Evolutionary conservation across 2,329 filamentous ascomycete genomes (phyloP).

Genomic region (Sporothrix curviconia): DNA sequence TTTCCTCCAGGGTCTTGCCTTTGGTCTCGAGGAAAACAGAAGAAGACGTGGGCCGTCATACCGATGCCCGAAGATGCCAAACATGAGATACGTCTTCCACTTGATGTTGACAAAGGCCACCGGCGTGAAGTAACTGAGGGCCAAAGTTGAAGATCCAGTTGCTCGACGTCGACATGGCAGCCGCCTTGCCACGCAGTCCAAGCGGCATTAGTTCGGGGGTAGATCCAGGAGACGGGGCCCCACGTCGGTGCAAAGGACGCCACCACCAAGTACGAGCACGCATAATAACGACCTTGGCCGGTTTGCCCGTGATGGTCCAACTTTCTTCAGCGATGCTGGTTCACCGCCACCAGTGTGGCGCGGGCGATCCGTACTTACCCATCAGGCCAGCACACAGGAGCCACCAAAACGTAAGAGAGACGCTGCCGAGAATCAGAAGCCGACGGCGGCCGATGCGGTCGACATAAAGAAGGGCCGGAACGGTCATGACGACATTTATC

Average conservation of each 20-base stretch:
- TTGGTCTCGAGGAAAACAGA: conserved; percentile 35
- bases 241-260: not conserved
- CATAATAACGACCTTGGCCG: conserved; percentile 1
- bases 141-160: conserved; percentile 41
- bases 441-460: conserved; percentile 5
- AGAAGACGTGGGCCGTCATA: conserved; percentile 29
- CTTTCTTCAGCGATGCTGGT: not conserved
- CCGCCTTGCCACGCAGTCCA: conserved; percentile 7
- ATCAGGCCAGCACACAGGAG: not conserved
- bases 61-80: conserved; percentile 32
- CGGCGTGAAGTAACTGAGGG: conserved; percentile 33
- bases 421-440: not conserved
- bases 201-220: conserved; percentile 15
- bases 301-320: not conserved
- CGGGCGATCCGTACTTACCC: not conserved
- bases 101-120: conserved; percentile 32
- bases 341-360: conserved; percentile 1
- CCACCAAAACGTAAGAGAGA: not conserved
- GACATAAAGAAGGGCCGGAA: conserved; percentile 1
- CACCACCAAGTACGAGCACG: conserved; percentile 3
- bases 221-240: conserved; percentile 1
- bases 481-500: conserved; percentile 5
- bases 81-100: conserved; percentile 38
- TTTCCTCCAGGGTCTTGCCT: conserved; percentile 37
- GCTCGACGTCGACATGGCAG: not conserved